Conservation (phyloP, 345 rosid species). For the Citrus glauca region DNA sequence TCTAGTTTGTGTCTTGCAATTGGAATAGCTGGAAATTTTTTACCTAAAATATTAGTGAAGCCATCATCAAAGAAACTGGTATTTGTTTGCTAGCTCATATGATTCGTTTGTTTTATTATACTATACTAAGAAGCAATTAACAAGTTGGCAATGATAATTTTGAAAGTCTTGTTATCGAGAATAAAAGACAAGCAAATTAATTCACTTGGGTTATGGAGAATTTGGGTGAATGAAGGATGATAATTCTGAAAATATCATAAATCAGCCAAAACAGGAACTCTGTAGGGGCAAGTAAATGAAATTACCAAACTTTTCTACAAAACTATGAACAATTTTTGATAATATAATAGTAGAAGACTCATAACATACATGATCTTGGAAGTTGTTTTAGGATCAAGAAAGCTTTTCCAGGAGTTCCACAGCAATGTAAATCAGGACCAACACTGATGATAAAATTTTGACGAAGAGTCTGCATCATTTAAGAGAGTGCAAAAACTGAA, state of each 20-base stretch:
- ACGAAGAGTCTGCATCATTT: conserved; percentile 70
- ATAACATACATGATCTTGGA: no score
- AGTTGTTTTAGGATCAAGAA: no score
- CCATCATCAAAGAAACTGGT: conserved; percentile 88
- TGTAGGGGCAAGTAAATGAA: no score
- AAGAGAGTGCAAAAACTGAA: conserved; percentile 10
- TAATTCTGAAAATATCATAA: neutral
- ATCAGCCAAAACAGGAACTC: no score
- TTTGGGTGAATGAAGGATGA: neutral
- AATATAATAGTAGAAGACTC: no score
- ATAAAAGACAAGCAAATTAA: neutral
- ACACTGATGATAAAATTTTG: conserved; percentile 96
- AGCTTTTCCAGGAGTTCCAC: conserved; percentile 50
- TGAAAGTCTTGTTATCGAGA: neutral
- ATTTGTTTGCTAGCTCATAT: neutral
- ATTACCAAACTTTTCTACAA: no score
- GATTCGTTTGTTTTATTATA: neutral
- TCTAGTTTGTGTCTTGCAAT: no score
- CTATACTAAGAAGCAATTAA: neutral
- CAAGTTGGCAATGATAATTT: neutral
- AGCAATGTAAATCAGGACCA: conserved; percentile 75
- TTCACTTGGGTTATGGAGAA: neutral
- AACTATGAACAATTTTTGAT: no score
- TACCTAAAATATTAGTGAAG: conserved; percentile 72
- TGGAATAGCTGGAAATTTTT: neutral